Percentiles rank a stretch among this genome's conserved stretches.
Conservation (phyloP, 257 asterid species). For the Coffea canephora region DNA sequence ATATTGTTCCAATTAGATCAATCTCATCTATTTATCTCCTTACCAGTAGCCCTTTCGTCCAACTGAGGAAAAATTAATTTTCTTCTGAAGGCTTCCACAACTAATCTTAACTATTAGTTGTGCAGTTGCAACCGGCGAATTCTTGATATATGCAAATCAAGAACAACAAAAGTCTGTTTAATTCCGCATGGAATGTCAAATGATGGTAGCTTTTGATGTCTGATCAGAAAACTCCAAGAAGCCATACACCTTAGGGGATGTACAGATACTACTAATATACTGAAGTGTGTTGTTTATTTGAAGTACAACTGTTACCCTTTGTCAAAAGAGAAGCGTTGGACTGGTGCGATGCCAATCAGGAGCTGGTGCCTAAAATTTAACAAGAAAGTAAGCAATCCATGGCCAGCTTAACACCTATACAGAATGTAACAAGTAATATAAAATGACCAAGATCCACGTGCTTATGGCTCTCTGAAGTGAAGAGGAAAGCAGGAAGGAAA, state of each 20-base stretch:
- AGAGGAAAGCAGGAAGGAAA: slow-evolving; percentile 45
- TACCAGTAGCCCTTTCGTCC: not conserved
- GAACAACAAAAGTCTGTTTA: too few relatives aligned
- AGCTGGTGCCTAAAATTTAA: not conserved
- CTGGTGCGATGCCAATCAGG: not conserved
- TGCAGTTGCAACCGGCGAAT: not conserved
- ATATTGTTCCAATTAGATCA: not conserved
- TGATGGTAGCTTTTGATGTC: not conserved
- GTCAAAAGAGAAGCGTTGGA: not conserved
- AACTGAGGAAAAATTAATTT: not conserved
- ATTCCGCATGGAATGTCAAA: not conserved
- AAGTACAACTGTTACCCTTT: not conserved
- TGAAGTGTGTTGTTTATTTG: not conserved
- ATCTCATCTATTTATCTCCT: not conserved
- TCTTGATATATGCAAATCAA: not conserved
- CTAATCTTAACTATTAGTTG: not conserved
- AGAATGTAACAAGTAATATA: slow-evolving; percentile 44
- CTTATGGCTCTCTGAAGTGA: slow-evolving; percentile 24
- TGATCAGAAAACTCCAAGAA: not conserved
- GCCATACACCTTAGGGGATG: too few relatives aligned
- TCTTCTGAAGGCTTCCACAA: not conserved
- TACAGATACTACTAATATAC: not conserved
- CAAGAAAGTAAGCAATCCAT: slow-evolving; percentile 6
- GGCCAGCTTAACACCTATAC: slow-evolving; percentile 14
- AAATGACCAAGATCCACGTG: slow-evolving; percentile 52